Evolutionary conservation across 2,329 filamentous ascomycete genomes (phyloP).

Genomic region (Chaetomium sp.): DNA sequence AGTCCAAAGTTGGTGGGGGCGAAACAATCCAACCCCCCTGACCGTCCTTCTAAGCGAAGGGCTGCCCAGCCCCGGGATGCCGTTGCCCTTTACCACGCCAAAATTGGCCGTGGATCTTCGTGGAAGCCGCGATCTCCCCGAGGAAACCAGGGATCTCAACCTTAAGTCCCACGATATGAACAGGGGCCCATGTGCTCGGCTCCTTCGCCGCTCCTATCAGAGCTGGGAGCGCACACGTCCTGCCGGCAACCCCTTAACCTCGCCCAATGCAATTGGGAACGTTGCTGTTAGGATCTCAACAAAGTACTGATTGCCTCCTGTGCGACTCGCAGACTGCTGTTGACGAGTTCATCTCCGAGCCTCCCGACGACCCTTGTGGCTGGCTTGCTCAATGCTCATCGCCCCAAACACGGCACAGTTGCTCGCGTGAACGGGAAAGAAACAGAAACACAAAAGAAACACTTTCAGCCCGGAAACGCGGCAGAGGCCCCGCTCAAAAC

Average conservation of each 20-base stretch:
- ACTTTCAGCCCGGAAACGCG: slow-evolving; percentile 1
- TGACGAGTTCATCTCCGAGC: background rate
- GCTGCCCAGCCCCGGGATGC: slow-evolving; percentile 17
- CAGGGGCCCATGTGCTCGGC: slow-evolving; percentile 24
- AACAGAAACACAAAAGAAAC: slow-evolving; percentile 16
- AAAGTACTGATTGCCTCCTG: background rate
- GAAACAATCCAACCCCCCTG: background rate
- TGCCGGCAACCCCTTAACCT: background rate
- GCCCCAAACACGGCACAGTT: background rate
- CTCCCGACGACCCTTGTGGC: background rate
- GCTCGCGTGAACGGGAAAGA: background rate
- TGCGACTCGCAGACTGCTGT: background rate
- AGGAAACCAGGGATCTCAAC: slow-evolving; percentile 29
- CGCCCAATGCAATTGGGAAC: background rate
- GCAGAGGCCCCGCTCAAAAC: slow-evolving; percentile 8
- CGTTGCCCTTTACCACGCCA: slow-evolving; percentile 15
- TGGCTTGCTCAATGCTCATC: background rate
- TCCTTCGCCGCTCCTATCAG: slow-evolving; percentile 12
- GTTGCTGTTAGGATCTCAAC: background rate
- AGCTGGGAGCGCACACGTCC: background rate
- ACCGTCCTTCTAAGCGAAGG: slow-evolving; percentile 28
- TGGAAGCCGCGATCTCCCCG: slow-evolving; percentile 31
- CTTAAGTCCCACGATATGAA: slow-evolving; percentile 31
- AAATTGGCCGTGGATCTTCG: slow-evolving; percentile 30
- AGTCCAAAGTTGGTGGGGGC: background rate